These are phyloP conservation scores for Exophiala alcalophila DNA, from an alignment of 2,329 filamentous ascomycete genomes.

Conservation along the genomic window DNA sequence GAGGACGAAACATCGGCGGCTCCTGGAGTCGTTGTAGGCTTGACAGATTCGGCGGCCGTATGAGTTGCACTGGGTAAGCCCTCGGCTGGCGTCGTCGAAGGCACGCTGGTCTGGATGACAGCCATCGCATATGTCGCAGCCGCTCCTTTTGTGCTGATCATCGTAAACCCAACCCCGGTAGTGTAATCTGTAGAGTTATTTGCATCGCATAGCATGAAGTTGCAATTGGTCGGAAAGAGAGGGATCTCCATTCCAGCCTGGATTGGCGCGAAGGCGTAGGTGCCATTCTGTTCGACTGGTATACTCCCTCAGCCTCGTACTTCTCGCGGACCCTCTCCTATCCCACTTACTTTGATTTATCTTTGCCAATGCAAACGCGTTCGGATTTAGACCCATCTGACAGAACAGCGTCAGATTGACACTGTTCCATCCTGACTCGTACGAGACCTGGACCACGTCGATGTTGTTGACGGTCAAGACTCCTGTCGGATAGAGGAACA, in stretches of 20 bases:
- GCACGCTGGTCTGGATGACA: conserved; percentile 8
- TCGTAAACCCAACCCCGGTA: conserved; percentile 18
- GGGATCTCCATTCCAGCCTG: conserved; percentile 20
- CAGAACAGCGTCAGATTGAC: conserved; percentile 21
- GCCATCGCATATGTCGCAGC: conserved; percentile 15
- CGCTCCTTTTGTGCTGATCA: conserved; percentile 18
- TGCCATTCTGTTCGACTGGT: conserved; percentile 13
- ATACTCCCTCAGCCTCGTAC: not conserved
- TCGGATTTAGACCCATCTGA: conserved; percentile 7
- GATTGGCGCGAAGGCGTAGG: conserved; percentile 17
- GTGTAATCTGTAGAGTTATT: conserved; percentile 13
- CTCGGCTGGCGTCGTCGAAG: not conserved
- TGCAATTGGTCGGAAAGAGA: conserved; percentile 16
- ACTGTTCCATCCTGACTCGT: conserved; percentile 15
- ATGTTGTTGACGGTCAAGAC: conserved; percentile 20
- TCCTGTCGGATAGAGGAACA: conserved; percentile 20
- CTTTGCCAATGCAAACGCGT: conserved; percentile 15
- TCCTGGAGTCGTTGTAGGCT: not conserved
- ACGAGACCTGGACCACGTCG: conserved; percentile 20
- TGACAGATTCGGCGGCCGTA: not conserved
- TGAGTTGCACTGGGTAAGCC: not conserved
- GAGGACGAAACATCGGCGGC: conserved; percentile 2
- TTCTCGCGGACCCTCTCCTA: not conserved
- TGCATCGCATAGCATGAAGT: conserved; percentile 18
- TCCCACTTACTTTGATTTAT: conserved; percentile 10